phyloP scores from a whole-genome alignment of 148 eudicot genomes.

The Linanthus parryae region DNA sequence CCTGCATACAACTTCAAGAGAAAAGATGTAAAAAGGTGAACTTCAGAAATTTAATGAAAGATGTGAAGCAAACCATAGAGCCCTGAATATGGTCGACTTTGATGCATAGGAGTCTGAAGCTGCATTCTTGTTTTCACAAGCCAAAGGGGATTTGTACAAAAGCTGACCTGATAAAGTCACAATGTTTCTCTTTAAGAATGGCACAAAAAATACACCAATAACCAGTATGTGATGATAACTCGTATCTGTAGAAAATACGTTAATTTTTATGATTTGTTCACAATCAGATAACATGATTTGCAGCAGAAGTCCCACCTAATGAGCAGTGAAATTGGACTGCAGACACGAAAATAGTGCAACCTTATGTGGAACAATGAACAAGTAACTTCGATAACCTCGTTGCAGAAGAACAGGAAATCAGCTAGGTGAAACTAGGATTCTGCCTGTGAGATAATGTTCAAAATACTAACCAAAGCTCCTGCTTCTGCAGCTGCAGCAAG shows the following conservation, averaged over 20 bases:
- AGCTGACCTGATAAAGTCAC: constrained; percentile 59
- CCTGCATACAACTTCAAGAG: too few species aligned
- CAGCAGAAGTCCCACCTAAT: not conserved
- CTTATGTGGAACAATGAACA: not conserved
- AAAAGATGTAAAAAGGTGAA: too few species aligned
- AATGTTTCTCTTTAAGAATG: constrained; percentile 5
- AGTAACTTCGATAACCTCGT: constrained; percentile 1
- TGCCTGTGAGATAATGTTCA: not conserved
- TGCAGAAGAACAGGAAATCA: not conserved
- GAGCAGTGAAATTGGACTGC: not conserved
- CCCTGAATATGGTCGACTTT: constrained; percentile 75
- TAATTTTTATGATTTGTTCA: not conserved
- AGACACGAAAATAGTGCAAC: too few species aligned
- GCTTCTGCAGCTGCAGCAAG: constrained; percentile 98
- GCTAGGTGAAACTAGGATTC: not conserved
- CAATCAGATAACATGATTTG: too few species aligned
- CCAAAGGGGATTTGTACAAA: constrained; percentile 96
- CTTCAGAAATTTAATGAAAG: too few species aligned
- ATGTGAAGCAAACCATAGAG: constrained; percentile 54
- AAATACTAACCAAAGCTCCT: constrained; percentile 84
- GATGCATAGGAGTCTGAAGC: constrained; percentile 94
- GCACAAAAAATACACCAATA: constrained; percentile 5
- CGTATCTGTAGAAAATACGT: not conserved
- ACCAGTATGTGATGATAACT: not conserved
- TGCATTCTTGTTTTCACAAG: constrained; percentile 98